Percentiles rank a stretch among this genome's conserved stretches.
Evolutionary conservation across 106 monocot species (phyloP).

Genomic region (Chionographis japonica): DNA sequence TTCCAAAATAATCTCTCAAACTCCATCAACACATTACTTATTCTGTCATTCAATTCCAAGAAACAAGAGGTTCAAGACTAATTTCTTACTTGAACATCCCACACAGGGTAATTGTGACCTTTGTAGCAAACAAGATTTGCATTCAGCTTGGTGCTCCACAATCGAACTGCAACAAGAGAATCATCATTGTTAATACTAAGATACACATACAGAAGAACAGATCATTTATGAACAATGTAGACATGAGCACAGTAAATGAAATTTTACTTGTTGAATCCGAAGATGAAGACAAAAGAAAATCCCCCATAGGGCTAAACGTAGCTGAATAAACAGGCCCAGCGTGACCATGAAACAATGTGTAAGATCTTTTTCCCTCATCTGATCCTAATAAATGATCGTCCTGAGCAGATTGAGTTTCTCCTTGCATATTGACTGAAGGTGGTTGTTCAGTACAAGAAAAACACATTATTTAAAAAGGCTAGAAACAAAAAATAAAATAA

Average conservation of each 20-base stretch:
- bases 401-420: slow-evolving; percentile 48
- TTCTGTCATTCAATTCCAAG: no score
- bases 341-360: slow-evolving; percentile 79
- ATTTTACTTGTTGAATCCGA: slow-evolving; percentile 84
- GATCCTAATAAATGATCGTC: slow-evolving; percentile 33
- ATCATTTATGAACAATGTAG: neutral
- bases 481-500: neutral
- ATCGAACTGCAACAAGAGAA: slow-evolving; percentile 57
- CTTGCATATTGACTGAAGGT: slow-evolving; percentile 50
- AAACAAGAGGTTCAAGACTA: neutral
- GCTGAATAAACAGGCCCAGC: slow-evolving; percentile 89
- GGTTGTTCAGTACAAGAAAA: slow-evolving; percentile 6
- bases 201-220: neutral
- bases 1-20: no score
- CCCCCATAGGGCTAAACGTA: slow-evolving; percentile 81
- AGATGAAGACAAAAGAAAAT: slow-evolving; percentile 89
- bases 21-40: no score
- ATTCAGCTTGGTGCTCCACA: slow-evolving; percentile 94
- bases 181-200: neutral
- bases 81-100: slow-evolving; percentile 87
- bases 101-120: slow-evolving; percentile 98
- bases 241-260: neutral
- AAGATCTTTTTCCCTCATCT: slow-evolving; percentile 60
- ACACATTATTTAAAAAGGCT: neutral
- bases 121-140: slow-evolving; percentile 95